phyloP scores from a whole-genome alignment of 768 basidiomycete genomes.

The Psilocybe sp. region DNA sequence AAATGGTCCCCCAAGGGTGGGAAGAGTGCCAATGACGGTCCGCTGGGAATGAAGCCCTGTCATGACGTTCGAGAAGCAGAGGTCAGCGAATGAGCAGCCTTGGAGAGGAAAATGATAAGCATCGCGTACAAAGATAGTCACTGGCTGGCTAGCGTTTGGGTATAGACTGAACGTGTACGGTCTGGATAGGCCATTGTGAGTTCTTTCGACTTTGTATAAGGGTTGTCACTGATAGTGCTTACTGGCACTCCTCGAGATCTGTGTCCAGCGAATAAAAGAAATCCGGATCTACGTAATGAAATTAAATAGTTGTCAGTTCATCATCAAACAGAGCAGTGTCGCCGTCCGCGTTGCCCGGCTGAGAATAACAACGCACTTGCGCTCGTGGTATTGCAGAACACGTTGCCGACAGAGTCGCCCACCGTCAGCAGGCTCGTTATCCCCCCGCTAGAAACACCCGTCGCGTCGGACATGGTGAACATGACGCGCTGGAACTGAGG shows the following conservation, averaged over 20 bases:
- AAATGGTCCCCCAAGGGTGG: conserved; percentile 19
- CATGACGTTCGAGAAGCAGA: background rate
- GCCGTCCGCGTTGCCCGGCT: background rate
- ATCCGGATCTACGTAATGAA: conserved; percentile 15
- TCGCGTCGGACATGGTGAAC: conserved; percentile 26
- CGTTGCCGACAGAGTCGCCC: conserved; percentile 12
- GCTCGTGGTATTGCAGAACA: conserved; percentile 20
- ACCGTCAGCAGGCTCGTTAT: conserved; percentile 19
- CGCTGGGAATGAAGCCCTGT: conserved; percentile 22
- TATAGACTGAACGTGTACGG: conserved; percentile 23
- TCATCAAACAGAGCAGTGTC: no score
- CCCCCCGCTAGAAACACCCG: conserved; percentile 22
- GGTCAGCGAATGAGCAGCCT: no score
- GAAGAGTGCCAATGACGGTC: conserved; percentile 19
- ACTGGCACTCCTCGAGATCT: conserved; percentile 26
- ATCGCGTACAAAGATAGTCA: conserved; percentile 22
- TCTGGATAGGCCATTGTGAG: conserved; percentile 4
- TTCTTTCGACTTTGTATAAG: no score
- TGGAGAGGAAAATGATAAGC: no score
- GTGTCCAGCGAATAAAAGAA: conserved; percentile 25
- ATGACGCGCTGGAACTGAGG: conserved; percentile 10
- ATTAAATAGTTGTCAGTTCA: background rate
- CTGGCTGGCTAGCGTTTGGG: conserved; percentile 18
- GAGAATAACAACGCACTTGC: conserved; percentile 13
- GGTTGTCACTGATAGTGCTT: conserved; percentile 1